Evolutionary conservation across 1,139 yeast genomes (phyloP).

Genomic region (Suhomyces atakaporum): DNA sequence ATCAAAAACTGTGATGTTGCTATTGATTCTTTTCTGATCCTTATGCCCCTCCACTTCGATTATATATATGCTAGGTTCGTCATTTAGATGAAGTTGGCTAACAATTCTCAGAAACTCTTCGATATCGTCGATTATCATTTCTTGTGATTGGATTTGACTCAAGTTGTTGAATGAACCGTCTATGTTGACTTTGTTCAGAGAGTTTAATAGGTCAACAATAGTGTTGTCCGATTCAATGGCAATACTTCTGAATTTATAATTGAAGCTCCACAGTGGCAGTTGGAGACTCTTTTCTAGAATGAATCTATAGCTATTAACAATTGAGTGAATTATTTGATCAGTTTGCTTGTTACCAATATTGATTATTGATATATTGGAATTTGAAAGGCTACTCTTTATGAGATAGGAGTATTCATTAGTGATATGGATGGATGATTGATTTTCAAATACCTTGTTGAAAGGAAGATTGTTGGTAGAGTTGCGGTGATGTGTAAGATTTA

Average conservation of each 20-base stretch:
- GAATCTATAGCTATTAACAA: slow-evolving; percentile 16
- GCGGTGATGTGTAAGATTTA: background rate
- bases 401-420: slow-evolving; percentile 26
- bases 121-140: slow-evolving; percentile 21
- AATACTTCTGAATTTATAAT: slow-evolving; percentile 16
- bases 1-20: slow-evolving; percentile 20
- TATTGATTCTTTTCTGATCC: slow-evolving; percentile 10
- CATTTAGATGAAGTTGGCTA: slow-evolving; percentile 3
- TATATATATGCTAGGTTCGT: slow-evolving; percentile 8
- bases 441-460: slow-evolving; percentile 26
- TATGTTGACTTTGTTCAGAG: slow-evolving; percentile 11
- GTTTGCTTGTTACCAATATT: slow-evolving; percentile 16
- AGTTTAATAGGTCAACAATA: slow-evolving; percentile 18
- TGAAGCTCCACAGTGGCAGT: slow-evolving; percentile 12
- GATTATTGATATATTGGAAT: slow-evolving; percentile 23
- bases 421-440: slow-evolving; percentile 12
- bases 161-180: slow-evolving; percentile 4
- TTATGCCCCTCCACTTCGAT: slow-evolving; percentile 13
- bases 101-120: slow-evolving; percentile 10
- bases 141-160: slow-evolving; percentile 21
- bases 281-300: slow-evolving; percentile 11
- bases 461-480: background rate
- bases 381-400: slow-evolving; percentile 19
- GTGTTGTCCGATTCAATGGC: slow-evolving; percentile 9
- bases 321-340: slow-evolving; percentile 13